Percentiles rank a stretch among this genome's conserved stretches.
These are phyloP conservation scores for Penicillium decumbens DNA, from an alignment of 2,329 filamentous ascomycete genomes.

Conservation along the genomic window DNA sequence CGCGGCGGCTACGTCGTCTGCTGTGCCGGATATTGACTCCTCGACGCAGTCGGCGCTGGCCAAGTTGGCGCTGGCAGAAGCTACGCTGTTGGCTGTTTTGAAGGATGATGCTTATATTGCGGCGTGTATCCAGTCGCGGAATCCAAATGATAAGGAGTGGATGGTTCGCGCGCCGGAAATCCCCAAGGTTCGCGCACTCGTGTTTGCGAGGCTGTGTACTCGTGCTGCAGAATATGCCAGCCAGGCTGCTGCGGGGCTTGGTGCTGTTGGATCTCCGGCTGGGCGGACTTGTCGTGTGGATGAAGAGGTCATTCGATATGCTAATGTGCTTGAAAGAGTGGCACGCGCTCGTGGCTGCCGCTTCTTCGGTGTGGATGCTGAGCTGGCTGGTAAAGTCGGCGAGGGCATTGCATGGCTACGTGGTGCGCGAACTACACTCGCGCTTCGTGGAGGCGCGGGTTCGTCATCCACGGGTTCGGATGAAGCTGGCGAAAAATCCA, in stretches of 20 bases:
- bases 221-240: slow-evolving; percentile 83
- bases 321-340: slow-evolving; percentile 68
- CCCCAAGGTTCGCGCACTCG: slow-evolving; percentile 78
- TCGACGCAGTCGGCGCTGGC: slow-evolving; percentile 42
- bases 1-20: slow-evolving; percentile 24
- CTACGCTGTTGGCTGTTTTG: slow-evolving; percentile 79
- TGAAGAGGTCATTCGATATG: slow-evolving; percentile 65
- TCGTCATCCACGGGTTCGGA: slow-evolving; percentile 4
- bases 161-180: slow-evolving; percentile 90
- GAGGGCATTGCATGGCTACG: slow-evolving; percentile 81
- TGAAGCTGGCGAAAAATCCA: slow-evolving; percentile 2
- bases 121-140: slow-evolving; percentile 73
- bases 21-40: slow-evolving; percentile 46
- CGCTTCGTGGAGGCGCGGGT: slow-evolving; percentile 48
- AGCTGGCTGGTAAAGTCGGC: slow-evolving; percentile 73
- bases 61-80: slow-evolving; percentile 72
- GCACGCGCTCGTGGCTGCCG: slow-evolving; percentile 80
- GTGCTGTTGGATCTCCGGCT: slow-evolving; percentile 31
- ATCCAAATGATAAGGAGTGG: slow-evolving; percentile 84
- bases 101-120: slow-evolving; percentile 94
- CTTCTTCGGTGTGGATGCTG: slow-evolving; percentile 86
- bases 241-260: slow-evolving; percentile 57
- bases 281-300: slow-evolving; percentile 46
- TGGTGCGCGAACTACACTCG: slow-evolving; percentile 71
- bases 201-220: slow-evolving; percentile 83